Evolutionary conservation across 805 yeast species (phyloP).

Genomic region (Candida jianshihensis): DNA sequence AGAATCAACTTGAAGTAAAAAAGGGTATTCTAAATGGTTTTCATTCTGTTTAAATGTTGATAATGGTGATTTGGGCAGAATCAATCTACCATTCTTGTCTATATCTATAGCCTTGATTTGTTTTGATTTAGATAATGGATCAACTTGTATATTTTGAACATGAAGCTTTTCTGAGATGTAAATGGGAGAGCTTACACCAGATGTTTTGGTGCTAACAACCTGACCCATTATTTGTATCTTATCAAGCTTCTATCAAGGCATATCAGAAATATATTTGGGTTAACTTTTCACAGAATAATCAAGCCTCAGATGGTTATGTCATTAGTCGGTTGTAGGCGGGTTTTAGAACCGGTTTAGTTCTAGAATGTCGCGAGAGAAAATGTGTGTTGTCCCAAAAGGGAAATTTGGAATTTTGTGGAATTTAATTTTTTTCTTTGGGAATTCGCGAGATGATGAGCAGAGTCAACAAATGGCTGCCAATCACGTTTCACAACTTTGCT

Average conservation of each 20-base stretch:
- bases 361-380: too few species aligned
- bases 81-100: not conserved
- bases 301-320: too few species aligned
- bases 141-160: not conserved
- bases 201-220: not conserved
- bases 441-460: not conserved
- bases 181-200: too few species aligned
- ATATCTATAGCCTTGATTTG: not conserved
- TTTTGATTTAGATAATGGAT: not conserved
- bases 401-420: too few species aligned
- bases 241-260: too few species aligned
- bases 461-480: too few species aligned
- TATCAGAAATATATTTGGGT: too few species aligned
- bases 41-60: slow-evolving; percentile 9
- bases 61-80: slow-evolving; percentile 3
- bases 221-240: not conserved
- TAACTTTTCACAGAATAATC: too few species aligned
- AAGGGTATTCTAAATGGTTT: slow-evolving; percentile 5
- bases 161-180: not conserved
- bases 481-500: too few species aligned
- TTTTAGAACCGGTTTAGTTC: too few species aligned
- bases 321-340: too few species aligned
- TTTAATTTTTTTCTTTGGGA: not conserved
- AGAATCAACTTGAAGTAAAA: slow-evolving; percentile 3
- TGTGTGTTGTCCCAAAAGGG: too few species aligned